These are phyloP conservation scores for Chrysoporthe austroafricana DNA, from an alignment of 2,329 filamentous ascomycete genomes.

Conservation along the genomic window DNA sequence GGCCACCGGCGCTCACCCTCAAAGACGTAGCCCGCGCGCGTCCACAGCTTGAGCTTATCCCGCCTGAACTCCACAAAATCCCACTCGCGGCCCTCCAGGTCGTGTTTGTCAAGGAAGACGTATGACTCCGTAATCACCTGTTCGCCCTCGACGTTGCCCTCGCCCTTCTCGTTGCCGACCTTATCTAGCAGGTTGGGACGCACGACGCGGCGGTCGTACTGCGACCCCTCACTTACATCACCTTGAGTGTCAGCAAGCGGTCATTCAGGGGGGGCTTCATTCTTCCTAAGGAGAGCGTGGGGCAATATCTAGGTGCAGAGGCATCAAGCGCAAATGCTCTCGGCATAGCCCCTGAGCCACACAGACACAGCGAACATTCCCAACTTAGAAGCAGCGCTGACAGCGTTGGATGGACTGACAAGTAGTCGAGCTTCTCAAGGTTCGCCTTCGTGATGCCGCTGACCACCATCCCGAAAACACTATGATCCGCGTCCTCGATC, in stretches of 20 bases:
- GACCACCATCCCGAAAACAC: slow-evolving; percentile 76
- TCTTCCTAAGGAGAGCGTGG: not conserved
- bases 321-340: not conserved
- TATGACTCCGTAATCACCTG: slow-evolving; percentile 65
- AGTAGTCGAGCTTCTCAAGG: slow-evolving; percentile 74
- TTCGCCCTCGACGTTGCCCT: slow-evolving; percentile 48
- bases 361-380: not conserved
- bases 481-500: slow-evolving; percentile 55
- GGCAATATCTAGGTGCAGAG: not conserved
- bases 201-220: slow-evolving; percentile 66
- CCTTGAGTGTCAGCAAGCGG: not conserved
- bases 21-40: slow-evolving; percentile 53
- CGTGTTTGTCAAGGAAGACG: slow-evolving; percentile 56
- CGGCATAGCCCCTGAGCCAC: not conserved
- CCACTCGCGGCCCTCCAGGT: slow-evolving; percentile 79
- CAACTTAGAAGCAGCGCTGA: not conserved
- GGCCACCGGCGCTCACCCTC: slow-evolving; percentile 39
- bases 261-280: not conserved
- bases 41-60: slow-evolving; percentile 68
- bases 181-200: slow-evolving; percentile 55
- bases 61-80: slow-evolving; percentile 81
- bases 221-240: slow-evolving; percentile 61
- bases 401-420: slow-evolving; percentile 41
- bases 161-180: slow-evolving; percentile 42
- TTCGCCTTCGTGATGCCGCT: slow-evolving; percentile 79